Percentiles rank a stretch among this genome's conserved stretches.
These are phyloP conservation scores for Aspergillus quadricinctus DNA, from an alignment of 2,329 filamentous ascomycete genomes.

Conservation along the genomic window DNA sequence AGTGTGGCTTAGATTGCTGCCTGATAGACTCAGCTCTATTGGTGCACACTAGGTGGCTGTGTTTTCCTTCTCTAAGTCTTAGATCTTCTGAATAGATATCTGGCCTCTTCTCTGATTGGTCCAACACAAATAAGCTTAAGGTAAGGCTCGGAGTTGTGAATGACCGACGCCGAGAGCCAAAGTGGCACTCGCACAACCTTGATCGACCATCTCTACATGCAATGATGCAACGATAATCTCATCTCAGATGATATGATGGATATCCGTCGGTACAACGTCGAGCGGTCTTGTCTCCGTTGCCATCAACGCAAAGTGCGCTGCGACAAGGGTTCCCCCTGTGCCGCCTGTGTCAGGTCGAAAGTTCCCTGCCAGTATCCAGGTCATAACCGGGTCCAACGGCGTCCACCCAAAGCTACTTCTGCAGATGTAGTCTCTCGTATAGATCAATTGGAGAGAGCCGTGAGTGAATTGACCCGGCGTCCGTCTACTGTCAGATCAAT, in stretches of 20 bases:
- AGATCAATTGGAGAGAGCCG: constrained; percentile 20
- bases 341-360: constrained; percentile 17
- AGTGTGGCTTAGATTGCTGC: neutral
- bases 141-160: neutral
- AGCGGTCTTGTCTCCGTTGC: constrained; percentile 27
- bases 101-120: neutral
- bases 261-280: constrained; percentile 21
- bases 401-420: constrained; percentile 12
- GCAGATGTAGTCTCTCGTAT: constrained; percentile 18
- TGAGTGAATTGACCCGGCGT: constrained; percentile 9
- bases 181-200: neutral
- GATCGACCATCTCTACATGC: neutral
- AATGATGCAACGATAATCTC: neutral
- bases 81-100: neutral
- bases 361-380: constrained; percentile 22
- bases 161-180: neutral
- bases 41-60: too few species aligned
- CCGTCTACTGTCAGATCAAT: neutral
- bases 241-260: neutral
- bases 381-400: constrained; percentile 17
- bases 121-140: neutral
- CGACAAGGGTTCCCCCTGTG: constrained; percentile 21
- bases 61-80: too few species aligned
- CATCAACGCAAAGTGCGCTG: constrained; percentile 28
- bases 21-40: neutral